Evolutionary conservation across 2,329 filamentous ascomycete species (phyloP).

Genomic region (Arthroderma sp.): DNA sequence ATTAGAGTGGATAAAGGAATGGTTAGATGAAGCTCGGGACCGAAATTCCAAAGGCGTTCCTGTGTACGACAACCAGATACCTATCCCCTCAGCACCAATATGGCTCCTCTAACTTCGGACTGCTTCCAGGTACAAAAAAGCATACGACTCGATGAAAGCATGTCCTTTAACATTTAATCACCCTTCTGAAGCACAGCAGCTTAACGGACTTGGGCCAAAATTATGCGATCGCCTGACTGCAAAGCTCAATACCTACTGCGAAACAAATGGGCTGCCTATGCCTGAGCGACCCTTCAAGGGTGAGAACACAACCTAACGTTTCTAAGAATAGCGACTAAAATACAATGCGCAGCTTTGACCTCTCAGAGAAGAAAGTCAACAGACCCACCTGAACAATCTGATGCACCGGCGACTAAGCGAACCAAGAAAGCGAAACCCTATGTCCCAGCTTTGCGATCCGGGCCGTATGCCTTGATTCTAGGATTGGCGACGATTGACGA

Average conservation of each 20-base stretch:
- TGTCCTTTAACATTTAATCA: conserved; percentile 60
- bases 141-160: conserved; percentile 62
- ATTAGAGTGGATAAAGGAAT: conserved; percentile 62
- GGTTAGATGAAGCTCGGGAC: conserved; percentile 56
- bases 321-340: background rate
- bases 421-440: conserved; percentile 48
- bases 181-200: conserved; percentile 56
- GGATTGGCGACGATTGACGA: conserved; percentile 50
- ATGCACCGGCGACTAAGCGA: conserved; percentile 41
- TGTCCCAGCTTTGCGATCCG: conserved; percentile 58
- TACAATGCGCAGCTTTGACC: conserved; percentile 5
- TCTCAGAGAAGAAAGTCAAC: conserved; percentile 19
- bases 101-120: background rate
- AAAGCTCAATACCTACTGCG: conserved; percentile 43
- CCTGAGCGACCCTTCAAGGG: conserved; percentile 43
- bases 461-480: conserved; percentile 58
- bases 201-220: conserved; percentile 63
- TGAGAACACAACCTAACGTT: conserved; percentile 11
- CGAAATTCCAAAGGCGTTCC: conserved; percentile 56
- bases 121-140: conserved; percentile 53
- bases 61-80: conserved; percentile 22
- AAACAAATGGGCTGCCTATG: conserved; percentile 54
- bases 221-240: conserved; percentile 57
- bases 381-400: conserved; percentile 15
- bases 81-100: background rate